Base-by-base conservation (phyloP, 2,329 filamentous ascomycete genomes). In the Aspergillus hortae region DNA sequence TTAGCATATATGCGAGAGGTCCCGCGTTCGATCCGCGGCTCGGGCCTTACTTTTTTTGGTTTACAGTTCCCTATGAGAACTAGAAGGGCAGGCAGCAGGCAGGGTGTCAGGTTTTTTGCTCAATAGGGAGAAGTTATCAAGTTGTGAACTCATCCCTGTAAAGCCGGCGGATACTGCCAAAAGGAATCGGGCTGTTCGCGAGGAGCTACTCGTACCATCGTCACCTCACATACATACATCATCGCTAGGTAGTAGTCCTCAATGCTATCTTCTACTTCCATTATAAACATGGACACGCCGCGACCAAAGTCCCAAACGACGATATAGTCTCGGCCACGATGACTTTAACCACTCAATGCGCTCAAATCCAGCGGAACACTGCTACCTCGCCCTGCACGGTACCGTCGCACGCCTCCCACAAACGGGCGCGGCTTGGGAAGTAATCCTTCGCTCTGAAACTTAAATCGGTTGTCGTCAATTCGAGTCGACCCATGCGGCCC, bases 381-480 rank as follows among this genome's bases (percentile, higher is more conserved):
- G 74, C 91, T 96, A 30, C 91, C 92, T 67, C 92, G 83, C 7
- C 94, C 94, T 33, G 94, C 94, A 56, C 92, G 81, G 72, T 97
- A 99, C 67, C 84, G 85, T 68, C 88, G 91, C 17, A 80, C 74
- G 3, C 83, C 84, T n/a, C 87, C 88, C 1, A 79, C 74, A 66
- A 95, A 96, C 1, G 88, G 85, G 63, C 92, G 81, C 19, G 92
- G 92, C 62, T 91, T 92, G 0, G 94, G 92, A 44, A 97, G 79
- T 61, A 89, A 80, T 33, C 80, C 82, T 62, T 96, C 92, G 44
- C 87, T 83, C 61, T 92, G 88, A 67, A 96, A 99, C 58, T 86
- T 88, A 85, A 91, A 99, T 60, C 92, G 80, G 49, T 79, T 71
- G 69, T 97, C 94, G 56, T 90, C 82, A 46, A 96, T 84, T 10